A percentile compares a stretch with the other conserved stretches of the same genome.
These are phyloP conservation scores for Beauveria caledonica DNA, from an alignment of 2,329 filamentous ascomycete species.

Conservation along the genomic window DNA sequence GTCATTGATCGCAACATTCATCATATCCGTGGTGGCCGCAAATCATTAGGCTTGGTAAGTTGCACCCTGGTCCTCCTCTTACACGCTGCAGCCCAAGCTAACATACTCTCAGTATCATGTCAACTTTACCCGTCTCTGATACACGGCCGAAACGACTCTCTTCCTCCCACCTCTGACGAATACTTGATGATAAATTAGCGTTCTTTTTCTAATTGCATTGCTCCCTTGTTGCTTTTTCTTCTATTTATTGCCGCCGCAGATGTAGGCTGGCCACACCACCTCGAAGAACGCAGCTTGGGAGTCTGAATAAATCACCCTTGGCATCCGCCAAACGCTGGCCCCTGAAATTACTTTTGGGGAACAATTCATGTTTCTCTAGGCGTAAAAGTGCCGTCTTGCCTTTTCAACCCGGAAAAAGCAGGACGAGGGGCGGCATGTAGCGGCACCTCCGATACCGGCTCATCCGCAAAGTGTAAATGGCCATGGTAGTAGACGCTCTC, in stretches of 20 bases:
- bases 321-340: conserved; percentile 5
- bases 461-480: neutral
- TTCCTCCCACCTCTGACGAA: conserved; percentile 4
- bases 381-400: neutral
- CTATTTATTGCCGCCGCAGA: neutral
- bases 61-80: neutral
- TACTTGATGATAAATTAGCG: conserved; percentile 10
- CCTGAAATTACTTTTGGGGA: neutral
- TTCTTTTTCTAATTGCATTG: neutral
- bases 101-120: conserved; percentile 11
- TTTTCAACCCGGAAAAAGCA: neutral
- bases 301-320: conserved; percentile 9
- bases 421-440: neutral
- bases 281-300: neutral
- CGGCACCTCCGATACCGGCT: neutral
- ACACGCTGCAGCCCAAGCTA: neutral
- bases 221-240: neutral
- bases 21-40: conserved; percentile 9
- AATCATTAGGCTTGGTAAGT: conserved; percentile 11
- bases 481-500: too few relatives aligned
- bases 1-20: conserved; percentile 13
- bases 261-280: neutral
- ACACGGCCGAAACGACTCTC: conserved; percentile 3
- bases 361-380: neutral
- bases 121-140: conserved; percentile 11